Evolutionary conservation across 495 filamentous ascomycete species (phyloP).

Genomic region (Lasiosphaeria ovina): DNA sequence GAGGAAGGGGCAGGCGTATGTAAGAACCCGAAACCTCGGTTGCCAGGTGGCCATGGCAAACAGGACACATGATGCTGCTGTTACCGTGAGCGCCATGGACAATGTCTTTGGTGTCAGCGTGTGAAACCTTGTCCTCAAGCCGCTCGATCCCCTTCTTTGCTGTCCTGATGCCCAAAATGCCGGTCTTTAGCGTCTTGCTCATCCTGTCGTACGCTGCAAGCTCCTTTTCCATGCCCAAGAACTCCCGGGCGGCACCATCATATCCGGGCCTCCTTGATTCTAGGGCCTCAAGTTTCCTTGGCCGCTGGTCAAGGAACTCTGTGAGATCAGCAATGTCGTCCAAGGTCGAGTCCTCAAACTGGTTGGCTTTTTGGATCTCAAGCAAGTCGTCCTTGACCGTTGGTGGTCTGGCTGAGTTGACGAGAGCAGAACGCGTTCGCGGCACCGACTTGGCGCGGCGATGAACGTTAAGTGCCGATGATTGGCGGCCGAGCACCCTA

Average conservation of each 20-base stretch:
- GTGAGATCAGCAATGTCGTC: slow-evolving; percentile 49
- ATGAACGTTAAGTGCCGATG: slow-evolving; percentile 28
- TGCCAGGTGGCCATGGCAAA: slow-evolving; percentile 12
- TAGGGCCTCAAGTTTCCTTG: not conserved
- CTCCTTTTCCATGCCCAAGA: slow-evolving; percentile 42
- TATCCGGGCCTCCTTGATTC: slow-evolving; percentile 7
- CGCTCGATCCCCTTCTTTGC: slow-evolving; percentile 64
- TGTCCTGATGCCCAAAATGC: slow-evolving; percentile 61
- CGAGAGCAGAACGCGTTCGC: slow-evolving; percentile 34
- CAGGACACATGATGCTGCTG: slow-evolving; percentile 8
- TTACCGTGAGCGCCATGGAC: not conserved
- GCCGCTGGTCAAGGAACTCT: slow-evolving; percentile 20
- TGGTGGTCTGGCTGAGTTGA: slow-evolving; percentile 48
- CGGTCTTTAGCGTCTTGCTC: slow-evolving; percentile 56
- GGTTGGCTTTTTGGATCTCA: slow-evolving; percentile 44
- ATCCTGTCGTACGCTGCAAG: slow-evolving; percentile 57
- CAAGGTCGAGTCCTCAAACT: slow-evolving; percentile 54
- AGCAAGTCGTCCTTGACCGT: slow-evolving; percentile 51
- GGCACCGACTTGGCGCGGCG: slow-evolving; percentile 35
- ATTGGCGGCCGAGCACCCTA: slow-evolving; percentile 16
- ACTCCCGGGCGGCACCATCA: not conserved
- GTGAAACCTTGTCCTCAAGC: slow-evolving; percentile 59
- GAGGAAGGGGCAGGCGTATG: slow-evolving; percentile 55
- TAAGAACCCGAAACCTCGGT: slow-evolving; percentile 18
- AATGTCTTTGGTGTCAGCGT: slow-evolving; percentile 32